Evolutionary conservation across 805 yeast species (phyloP).

Genomic region (Komagataella populi): DNA sequence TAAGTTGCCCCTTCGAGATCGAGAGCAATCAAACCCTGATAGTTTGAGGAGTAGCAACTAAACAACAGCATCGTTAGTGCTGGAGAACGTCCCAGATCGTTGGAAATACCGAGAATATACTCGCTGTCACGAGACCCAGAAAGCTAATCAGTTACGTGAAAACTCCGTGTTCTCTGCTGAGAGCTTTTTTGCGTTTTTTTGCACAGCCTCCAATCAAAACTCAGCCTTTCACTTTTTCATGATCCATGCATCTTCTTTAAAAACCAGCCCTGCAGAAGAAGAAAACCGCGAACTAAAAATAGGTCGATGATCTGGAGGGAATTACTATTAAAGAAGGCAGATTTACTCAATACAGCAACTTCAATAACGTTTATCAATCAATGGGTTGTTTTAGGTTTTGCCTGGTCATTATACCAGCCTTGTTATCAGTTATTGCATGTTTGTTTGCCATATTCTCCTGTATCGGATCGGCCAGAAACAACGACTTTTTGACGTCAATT

Average conservation of each 20-base stretch:
- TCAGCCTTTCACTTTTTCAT: not conserved
- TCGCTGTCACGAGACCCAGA: not conserved
- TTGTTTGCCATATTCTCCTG: slow-evolving; percentile 35
- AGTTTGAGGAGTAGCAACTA: no score
- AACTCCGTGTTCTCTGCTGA: not conserved
- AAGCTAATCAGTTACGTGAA: not conserved
- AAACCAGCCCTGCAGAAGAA: not conserved
- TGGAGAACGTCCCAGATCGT: not conserved
- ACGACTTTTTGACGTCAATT: slow-evolving; percentile 26
- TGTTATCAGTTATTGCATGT: slow-evolving; percentile 27
- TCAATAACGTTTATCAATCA: not conserved
- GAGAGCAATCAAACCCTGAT: not conserved
- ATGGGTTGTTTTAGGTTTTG: slow-evolving; percentile 14
- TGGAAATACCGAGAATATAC: not conserved
- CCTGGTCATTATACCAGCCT: slow-evolving; percentile 13
- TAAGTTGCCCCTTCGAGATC: not conserved
- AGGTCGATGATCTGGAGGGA: not conserved
- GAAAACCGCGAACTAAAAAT: not conserved
- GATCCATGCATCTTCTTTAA: not conserved
- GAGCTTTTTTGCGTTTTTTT: not conserved
- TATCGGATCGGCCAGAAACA: slow-evolving; percentile 33
- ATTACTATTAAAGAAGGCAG: not conserved
- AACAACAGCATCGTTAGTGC: no score
- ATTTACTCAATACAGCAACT: not conserved
- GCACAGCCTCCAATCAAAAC: not conserved